Evolutionary conservation across 306 rosid species (phyloP), one percentile per base, ranked within the genome.

Genomic region (Pachyrhizus erosus): DNA sequence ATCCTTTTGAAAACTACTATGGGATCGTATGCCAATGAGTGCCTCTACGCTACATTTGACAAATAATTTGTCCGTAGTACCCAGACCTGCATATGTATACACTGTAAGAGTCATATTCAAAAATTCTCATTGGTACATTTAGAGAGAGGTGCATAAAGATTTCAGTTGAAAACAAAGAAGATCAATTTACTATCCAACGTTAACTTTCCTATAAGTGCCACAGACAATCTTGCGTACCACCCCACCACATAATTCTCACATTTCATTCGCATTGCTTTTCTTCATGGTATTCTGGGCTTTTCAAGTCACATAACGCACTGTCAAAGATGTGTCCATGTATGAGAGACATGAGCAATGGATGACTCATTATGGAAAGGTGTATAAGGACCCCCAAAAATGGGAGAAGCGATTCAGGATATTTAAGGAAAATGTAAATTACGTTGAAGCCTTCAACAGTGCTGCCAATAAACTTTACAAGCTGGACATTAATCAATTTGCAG

Each of bases 281-380:
- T 72, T 79, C 11, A 6, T 70, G 75, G 79, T 81, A 78, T 27
- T 80, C 70, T 70, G 5, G 68, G 74, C 87, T 49, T 26, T 58
- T 5, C 52, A 83, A 76, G 88, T 84, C 73, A 58, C 84, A 13
- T 82, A 75, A 26, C 91, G 89, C 3, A 85, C 27, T 67, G 87
- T 88, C 23, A 79, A 70, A 72, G 90, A 81, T 52, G 76, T 43
- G 0, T 43, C 86, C 52, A 86, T 82, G 78, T 24, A 45, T 6
- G 86, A 80, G 82, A 75, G 54, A 74, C 79, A 87, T 11, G 79
- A 80, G 37, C 70, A 89, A 34, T 86, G 92, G 91, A 86, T 81
- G 84, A 9, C 34, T 77, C 61, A 5, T 1, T 40, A 87, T 58
- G 87, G 81, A 7, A 79, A 20, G 1, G 76, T 48, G 0, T 86